Base-by-base conservation (phyloP, 306 rosid genomes). In the Citrullus colocynthis region DNA sequence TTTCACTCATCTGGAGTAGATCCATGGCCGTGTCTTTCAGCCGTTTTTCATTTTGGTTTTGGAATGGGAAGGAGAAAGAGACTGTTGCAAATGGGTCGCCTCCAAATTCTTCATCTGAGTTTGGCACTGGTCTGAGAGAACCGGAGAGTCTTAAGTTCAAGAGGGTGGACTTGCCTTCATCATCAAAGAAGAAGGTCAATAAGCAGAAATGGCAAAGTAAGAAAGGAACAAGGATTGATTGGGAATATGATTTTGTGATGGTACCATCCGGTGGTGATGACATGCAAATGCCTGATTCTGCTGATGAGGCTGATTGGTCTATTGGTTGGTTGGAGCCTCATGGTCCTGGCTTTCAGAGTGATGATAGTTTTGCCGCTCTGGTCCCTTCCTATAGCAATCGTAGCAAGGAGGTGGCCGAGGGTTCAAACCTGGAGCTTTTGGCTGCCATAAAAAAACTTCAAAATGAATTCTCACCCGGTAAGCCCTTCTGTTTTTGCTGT, bases 281-380 rank as follows among this genome's bases (percentile, higher is more conserved):
- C 75, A 74, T 90, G 61, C 91, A 97, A 2, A 91, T 87, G 42
- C 79, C 93, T 16, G 98, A 94, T 71, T 89, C 97, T 75, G 98
- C 91, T 72, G 98, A 92, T 66, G 97, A 81, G 78, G 88, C 97
- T 1, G 98, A 94, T 60, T 89, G 91, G 90, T 89, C 96, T 49
- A 89, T 94, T 69, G 98, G 98, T 17, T 94, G 98, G 98, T 79
- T 89, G 75, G 98, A 94, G 77, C 95, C 98, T 81, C 96, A 90
- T 59, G 97, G 94, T 45, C 83, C 91, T 74, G 91, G 83, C 77
- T 94, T 94, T 81, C 87, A 77, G 80, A 90, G 85, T 73, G 94
- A 85, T 37, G 80, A 87, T 79, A 88, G 93, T 82, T 89, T 91
- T 79, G 95, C 96, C 1, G 98, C 92, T 20, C 80, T 94, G 76